Evolutionary conservation across 129 eudicot genomes (phyloP).

Genomic region (Saussurea involucrata): DNA sequence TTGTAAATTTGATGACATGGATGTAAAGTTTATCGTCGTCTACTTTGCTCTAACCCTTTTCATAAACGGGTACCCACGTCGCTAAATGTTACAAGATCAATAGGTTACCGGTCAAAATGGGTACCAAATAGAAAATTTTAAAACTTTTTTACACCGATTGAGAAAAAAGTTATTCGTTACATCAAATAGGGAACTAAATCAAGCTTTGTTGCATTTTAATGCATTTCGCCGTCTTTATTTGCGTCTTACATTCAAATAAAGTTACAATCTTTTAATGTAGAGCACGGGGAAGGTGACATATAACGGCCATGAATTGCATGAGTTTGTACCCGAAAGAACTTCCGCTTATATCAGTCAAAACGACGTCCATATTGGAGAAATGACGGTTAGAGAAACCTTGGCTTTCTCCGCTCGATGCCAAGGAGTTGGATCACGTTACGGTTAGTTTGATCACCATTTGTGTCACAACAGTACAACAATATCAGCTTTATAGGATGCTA

Average conservation of each 20-base stretch:
- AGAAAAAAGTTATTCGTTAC: background rate
- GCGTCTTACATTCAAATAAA: background rate
- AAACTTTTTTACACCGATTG: background rate
- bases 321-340: conserved; percentile 54
- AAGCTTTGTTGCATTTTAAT: background rate
- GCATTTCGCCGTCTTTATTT: background rate
- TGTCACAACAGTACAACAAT: background rate
- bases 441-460: conserved; percentile 28
- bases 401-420: conserved; percentile 42
- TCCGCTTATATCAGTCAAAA: conserved; percentile 64
- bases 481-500: background rate
- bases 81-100: background rate
- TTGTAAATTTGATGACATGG: background rate
- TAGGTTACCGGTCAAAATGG: background rate
- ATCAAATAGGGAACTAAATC: background rate
- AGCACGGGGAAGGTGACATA: conserved; percentile 45
- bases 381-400: conserved; percentile 54
- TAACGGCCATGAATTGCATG: conserved; percentile 55
- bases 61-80: background rate
- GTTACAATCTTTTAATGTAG: conserved; percentile 10
- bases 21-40: background rate
- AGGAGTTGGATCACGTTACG: conserved; percentile 45
- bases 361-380: conserved; percentile 61
- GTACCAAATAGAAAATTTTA: background rate
- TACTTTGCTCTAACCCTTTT: too few species aligned